Percentiles rank a stretch among this genome's conserved stretches.
phyloP scores from a whole-genome alignment of 208 protist species.

The Herpetomonas tarakana region DNA sequence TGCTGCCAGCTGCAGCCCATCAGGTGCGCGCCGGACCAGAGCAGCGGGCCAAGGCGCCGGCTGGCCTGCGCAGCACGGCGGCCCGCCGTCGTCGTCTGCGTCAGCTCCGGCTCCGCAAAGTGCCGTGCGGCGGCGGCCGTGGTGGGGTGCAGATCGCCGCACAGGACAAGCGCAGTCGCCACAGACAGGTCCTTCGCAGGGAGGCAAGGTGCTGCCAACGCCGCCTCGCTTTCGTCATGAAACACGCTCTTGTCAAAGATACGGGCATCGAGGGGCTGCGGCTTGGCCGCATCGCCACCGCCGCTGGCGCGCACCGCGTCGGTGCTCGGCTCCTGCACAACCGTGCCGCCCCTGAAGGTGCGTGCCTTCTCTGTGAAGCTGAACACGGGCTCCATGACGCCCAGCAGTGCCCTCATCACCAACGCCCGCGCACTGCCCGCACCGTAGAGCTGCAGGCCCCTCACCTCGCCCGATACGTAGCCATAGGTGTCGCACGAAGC shows the following conservation, averaged over 20 bases:
- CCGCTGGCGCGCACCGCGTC: neutral
- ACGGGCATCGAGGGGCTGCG: neutral
- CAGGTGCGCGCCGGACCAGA: slow-evolving; percentile 60
- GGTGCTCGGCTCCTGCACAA: neutral
- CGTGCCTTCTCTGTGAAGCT: slow-evolving; percentile 3
- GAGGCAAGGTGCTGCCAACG: neutral
- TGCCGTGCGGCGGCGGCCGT: slow-evolving; percentile 10
- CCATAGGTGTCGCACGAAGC: slow-evolving; percentile 50
- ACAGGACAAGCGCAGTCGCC: neutral
- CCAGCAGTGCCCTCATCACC: slow-evolving; percentile 67
- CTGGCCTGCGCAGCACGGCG: slow-evolving; percentile 19
- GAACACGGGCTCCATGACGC: slow-evolving; percentile 39
- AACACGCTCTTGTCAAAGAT: neutral
- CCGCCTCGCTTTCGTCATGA: neutral
- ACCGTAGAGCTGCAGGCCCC: slow-evolving; percentile 67
- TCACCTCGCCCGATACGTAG: slow-evolving; percentile 63
- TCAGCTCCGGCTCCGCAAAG: slow-evolving; percentile 1
- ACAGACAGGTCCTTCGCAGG: neutral
- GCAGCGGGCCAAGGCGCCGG: slow-evolving; percentile 52
- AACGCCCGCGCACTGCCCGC: slow-evolving; percentile 43
- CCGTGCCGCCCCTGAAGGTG: neutral
- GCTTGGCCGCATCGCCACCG: neutral
- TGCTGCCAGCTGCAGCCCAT: slow-evolving; percentile 71
- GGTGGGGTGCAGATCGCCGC: slow-evolving; percentile 11
- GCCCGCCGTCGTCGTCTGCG: slow-evolving; percentile 17